Conservation (phyloP, 139 green algal species). For the Zygnema circumcarinatum region DNA sequence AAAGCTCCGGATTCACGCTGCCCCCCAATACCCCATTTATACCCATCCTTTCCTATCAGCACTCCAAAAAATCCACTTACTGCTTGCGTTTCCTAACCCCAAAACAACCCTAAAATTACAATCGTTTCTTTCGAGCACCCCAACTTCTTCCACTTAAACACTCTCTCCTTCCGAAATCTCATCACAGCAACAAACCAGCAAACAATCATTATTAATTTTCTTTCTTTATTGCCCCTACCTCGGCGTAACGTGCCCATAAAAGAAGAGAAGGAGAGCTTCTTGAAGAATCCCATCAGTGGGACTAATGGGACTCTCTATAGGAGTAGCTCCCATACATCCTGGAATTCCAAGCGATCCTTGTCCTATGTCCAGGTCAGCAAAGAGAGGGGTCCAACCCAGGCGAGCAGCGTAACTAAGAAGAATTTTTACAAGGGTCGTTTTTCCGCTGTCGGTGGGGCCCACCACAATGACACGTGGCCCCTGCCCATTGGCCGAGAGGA, state of each 20-base stretch:
- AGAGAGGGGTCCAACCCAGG: slow-evolving; percentile 71
- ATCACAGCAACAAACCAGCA: no score
- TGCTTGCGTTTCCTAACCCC: background rate
- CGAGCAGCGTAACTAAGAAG: slow-evolving; percentile 90
- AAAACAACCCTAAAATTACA: background rate
- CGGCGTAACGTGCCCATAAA: slow-evolving; percentile 74
- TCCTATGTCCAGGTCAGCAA: slow-evolving; percentile 91
- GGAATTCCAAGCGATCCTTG: slow-evolving; percentile 85
- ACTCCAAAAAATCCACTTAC: background rate
- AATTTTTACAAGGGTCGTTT: slow-evolving; percentile 81
- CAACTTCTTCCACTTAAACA: no score
- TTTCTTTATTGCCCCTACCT: no score
- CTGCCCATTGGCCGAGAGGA: no score
- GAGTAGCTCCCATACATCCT: slow-evolving; percentile 81
- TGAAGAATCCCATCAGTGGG: slow-evolving; percentile 71
- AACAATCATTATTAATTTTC: no score
- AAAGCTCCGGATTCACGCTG: slow-evolving; percentile 71
- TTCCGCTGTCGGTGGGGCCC: slow-evolving; percentile 86
- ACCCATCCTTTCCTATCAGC: background rate
- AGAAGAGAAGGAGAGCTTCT: slow-evolving; percentile 79
- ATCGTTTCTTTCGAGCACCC: background rate
- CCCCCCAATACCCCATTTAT: background rate
- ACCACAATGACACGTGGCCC: slow-evolving; percentile 76
- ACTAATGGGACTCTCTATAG: slow-evolving; percentile 81
- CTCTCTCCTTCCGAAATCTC: no score